These are phyloP conservation scores for Diddensiella transvaalensis DNA, from an alignment of 805 yeast species.

Conservation along the genomic window DNA sequence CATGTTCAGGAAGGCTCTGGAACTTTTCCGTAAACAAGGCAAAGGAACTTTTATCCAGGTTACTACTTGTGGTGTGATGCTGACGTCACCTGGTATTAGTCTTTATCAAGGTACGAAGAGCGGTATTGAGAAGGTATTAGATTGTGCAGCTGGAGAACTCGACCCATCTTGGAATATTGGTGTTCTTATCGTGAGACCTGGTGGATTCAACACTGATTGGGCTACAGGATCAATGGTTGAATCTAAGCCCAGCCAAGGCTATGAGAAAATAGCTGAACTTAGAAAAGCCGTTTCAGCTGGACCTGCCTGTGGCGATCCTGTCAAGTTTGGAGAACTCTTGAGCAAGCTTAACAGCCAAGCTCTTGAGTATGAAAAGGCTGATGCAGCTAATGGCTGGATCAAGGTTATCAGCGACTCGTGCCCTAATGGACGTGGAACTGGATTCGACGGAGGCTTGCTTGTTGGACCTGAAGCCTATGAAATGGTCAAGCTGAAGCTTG, in stretches of 20 bases:
- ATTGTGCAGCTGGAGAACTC: neutral
- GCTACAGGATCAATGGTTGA: constrained; percentile 1
- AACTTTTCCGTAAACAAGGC: neutral
- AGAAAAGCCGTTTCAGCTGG: neutral
- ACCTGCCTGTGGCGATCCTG: neutral
- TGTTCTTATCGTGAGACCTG: neutral
- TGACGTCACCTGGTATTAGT: neutral
- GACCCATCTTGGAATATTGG: neutral
- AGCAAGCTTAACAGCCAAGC: neutral
- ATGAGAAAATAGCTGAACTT: neutral
- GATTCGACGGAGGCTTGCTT: neutral
- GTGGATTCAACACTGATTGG: constrained; percentile 2
- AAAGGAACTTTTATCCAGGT: constrained; percentile 1
- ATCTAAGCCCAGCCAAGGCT: neutral
- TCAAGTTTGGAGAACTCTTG: neutral
- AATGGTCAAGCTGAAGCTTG: neutral
- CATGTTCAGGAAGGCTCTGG: neutral
- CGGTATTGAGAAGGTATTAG: neutral
- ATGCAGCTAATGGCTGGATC: neutral
- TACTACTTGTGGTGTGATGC: neutral
- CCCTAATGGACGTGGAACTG: constrained; percentile 2
- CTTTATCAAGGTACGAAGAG: neutral
- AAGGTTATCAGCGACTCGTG: neutral
- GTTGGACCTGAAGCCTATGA: neutral
- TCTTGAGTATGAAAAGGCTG: neutral